These are phyloP conservation scores for Blastobotrys peoriensis DNA, from an alignment of 805 yeast species.

Conservation along the genomic window DNA sequence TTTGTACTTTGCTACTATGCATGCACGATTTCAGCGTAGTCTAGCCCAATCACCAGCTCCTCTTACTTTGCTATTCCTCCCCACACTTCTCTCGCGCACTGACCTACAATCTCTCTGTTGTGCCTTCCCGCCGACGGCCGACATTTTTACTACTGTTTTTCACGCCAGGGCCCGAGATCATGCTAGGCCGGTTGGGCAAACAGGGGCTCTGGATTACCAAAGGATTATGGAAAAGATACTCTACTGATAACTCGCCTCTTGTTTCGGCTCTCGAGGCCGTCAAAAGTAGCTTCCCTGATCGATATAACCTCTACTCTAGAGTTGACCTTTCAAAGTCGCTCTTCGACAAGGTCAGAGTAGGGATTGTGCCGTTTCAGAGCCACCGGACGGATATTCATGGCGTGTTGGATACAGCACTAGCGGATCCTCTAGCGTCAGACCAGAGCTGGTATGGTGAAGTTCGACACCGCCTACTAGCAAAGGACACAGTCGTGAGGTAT, in stretches of 20 bases:
- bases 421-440: constrained; percentile 31
- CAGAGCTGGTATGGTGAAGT: constrained; percentile 26
- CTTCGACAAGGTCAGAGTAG: constrained; percentile 23
- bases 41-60: no score
- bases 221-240: not conserved
- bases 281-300: constrained; percentile 22
- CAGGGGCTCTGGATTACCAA: not conserved
- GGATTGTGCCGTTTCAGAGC: constrained; percentile 24
- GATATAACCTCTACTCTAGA: constrained; percentile 24
- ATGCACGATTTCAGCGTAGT: no score
- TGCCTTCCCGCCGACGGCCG: no score
- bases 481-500: constrained; percentile 28
- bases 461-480: constrained; percentile 25
- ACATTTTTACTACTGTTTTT: no score
- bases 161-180: no score
- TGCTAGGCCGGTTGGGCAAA: not conserved
- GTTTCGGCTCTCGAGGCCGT: constrained; percentile 13
- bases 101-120: no score
- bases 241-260: not conserved
- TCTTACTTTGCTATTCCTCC: no score
- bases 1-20: no score
- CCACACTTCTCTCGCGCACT: no score
- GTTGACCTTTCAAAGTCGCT: constrained; percentile 17
- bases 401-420: constrained; percentile 27
- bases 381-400: constrained; percentile 20